Evolutionary conservation across 345 rosid species (phyloP).

Genomic region (Firmiana major): DNA sequence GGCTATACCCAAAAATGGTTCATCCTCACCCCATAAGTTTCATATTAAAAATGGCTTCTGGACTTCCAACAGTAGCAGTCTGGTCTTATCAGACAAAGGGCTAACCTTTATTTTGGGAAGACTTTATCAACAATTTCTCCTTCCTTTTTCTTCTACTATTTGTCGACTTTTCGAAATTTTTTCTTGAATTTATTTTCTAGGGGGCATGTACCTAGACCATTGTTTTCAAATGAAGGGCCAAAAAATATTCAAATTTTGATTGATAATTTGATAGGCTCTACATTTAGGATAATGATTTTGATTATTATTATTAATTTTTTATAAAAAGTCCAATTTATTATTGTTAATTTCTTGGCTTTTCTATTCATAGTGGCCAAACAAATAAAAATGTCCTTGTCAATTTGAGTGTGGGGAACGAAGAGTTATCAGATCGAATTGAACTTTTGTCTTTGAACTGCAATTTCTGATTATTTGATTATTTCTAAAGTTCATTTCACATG

Average conservation of each 20-base stretch:
- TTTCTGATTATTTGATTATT: constrained; percentile 15
- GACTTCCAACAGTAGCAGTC: not conserved
- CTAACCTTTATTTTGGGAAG: constrained; percentile 26
- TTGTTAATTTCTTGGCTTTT: not conserved
- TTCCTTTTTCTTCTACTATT: constrained; percentile 1
- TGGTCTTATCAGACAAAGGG: not conserved
- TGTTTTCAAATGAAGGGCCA: constrained; percentile 19
- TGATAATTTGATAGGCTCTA: not conserved
- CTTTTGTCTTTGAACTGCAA: constrained; percentile 11
- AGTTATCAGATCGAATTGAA: not conserved
- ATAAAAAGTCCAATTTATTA: not conserved
- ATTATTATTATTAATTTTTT: too few species aligned
- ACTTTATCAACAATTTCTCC: constrained; percentile 16
- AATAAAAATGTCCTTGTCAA: not conserved
- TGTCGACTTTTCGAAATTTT: constrained; percentile 3
- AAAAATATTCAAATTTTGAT: not conserved
- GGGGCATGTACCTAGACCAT: constrained; percentile 51
- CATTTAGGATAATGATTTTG: not conserved
- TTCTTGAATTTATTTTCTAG: constrained; percentile 32
- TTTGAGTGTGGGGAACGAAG: not conserved
- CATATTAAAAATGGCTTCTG: not conserved
- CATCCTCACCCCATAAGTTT: constrained; percentile 27
- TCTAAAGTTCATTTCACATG: constrained; percentile 22
- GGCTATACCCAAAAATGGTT: not conserved
- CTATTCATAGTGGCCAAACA: not conserved